phyloP scores from a whole-genome alignment of 495 filamentous ascomycete species.

The Cetradonia linearis region DNA sequence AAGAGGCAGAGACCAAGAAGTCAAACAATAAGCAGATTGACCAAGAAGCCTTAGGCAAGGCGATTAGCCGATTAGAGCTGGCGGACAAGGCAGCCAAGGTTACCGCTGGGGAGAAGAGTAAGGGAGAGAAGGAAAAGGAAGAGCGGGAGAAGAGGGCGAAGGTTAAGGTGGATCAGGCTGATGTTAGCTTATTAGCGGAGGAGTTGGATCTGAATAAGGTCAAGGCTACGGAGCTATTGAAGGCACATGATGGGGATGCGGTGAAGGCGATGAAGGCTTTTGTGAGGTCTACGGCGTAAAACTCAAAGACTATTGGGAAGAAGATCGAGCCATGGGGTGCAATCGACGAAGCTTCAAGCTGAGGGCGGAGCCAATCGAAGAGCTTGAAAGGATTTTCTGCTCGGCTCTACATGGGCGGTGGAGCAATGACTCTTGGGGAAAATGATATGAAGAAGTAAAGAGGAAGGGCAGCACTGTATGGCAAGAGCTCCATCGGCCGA shows the following conservation, averaged over 20 bases:
- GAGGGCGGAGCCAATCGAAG: no score
- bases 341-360: background rate
- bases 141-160: constrained; percentile 39
- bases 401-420: background rate
- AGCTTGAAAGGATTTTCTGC: background rate
- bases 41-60: constrained; percentile 72
- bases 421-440: background rate
- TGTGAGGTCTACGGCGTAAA: constrained; percentile 32
- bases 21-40: constrained; percentile 49
- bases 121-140: constrained; percentile 36
- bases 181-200: constrained; percentile 60
- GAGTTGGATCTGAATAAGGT: constrained; percentile 67
- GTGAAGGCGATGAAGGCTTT: constrained; percentile 59
- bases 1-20: constrained; percentile 48
- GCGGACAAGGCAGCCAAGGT: constrained; percentile 27
- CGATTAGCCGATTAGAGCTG: constrained; percentile 61
- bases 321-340: background rate
- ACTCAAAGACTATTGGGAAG: background rate
- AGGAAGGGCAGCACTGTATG: background rate
- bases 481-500: background rate
- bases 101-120: constrained; percentile 28
- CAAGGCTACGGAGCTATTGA: constrained; percentile 77
- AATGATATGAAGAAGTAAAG: background rate
- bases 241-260: constrained; percentile 66
- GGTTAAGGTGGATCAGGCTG: constrained; percentile 55